Base-by-base conservation (phyloP, 139 green algal genomes). In the Chlamydomonas applanata region DNA sequence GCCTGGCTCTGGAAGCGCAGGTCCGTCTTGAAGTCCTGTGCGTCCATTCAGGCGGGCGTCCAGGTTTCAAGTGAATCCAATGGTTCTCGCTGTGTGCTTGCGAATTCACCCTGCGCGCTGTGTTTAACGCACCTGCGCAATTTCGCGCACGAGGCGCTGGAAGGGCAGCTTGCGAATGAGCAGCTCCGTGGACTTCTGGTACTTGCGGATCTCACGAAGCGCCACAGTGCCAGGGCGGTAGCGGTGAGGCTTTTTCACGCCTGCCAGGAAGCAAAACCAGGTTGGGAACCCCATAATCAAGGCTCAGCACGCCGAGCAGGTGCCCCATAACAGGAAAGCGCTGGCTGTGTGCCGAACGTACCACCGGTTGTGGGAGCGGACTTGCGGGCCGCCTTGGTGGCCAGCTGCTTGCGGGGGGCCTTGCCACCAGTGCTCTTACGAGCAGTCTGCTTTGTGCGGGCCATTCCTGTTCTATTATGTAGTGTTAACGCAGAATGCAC, bases 401-500 rank as follows among this genome's bases (percentile, higher is more conserved):
- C 92, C 69, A 96, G 90, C 86, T 96, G 91, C 91, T 97, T 98
- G 46, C 93, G 84, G 69, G 93, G 93, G 24, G 93, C 93, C 89
- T 98, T 98, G 86, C 92, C 93, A 65, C 93, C 93, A 52, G 92
- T 97, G 73, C 89, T 95, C 90, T 97, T 98, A 75, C 95, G 94
- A 7, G 95, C 95, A 44, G 94, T 98, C 88, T 98, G 95, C 92
- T 98, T 98, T 72, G 95, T 98, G 83, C 95, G 95, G 68, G 95
- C 95, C 95, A 98, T 97, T 67, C 40, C 7, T 49, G 40, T 49
- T 11, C 40, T 49, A 19, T 49, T 49, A 19, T 49, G 40, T 49
- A n/a, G n/a, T n/a, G n/a, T n/a, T n/a, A n/a, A n/a, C n/a, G n/a
- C n/a, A n/a, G n/a, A n/a, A n/a, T n/a, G n/a, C n/a, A n/a, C n/a